Conservation (phyloP, 345 rosid species). For the Eucalyptus curtisii region DNA sequence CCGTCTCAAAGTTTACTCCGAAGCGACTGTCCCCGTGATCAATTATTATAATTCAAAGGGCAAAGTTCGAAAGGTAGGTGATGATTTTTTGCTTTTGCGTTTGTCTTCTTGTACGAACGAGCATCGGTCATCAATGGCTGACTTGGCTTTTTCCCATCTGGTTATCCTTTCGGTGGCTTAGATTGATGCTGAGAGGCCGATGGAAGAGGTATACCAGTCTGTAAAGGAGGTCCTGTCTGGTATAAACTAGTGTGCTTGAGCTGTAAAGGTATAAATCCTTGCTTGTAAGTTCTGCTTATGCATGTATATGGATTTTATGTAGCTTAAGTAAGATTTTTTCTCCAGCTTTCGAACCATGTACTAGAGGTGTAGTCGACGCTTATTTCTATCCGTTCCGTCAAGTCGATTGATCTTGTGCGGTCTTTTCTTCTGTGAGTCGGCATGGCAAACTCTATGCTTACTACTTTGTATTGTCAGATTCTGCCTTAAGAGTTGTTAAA, state of each 20-base stretch:
- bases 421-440: background rate
- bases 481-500: background rate
- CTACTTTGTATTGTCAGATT: background rate
- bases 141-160: background rate
- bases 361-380: background rate
- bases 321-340: background rate
- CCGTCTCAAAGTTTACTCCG: slow-evolving; percentile 6
- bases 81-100: background rate
- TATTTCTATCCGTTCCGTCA: background rate
- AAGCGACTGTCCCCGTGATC: slow-evolving; percentile 5
- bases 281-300: background rate
- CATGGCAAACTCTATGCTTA: background rate
- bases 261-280: background rate
- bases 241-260: background rate
- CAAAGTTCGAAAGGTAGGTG: slow-evolving; percentile 14
- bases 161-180: background rate
- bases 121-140: background rate
- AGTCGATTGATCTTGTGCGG: background rate
- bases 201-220: slow-evolving; percentile 13
- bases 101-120: background rate
- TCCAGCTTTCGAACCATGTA: background rate
- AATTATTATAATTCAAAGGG: slow-evolving; percentile 8
- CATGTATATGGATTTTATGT: background rate
- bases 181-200: slow-evolving; percentile 15
- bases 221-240: slow-evolving; percentile 6